Percentiles rank a stretch among this genome's conserved stretches.
Conservation (phyloP, 148 eudicot species). For the Nepenthes gracilis region DNA sequence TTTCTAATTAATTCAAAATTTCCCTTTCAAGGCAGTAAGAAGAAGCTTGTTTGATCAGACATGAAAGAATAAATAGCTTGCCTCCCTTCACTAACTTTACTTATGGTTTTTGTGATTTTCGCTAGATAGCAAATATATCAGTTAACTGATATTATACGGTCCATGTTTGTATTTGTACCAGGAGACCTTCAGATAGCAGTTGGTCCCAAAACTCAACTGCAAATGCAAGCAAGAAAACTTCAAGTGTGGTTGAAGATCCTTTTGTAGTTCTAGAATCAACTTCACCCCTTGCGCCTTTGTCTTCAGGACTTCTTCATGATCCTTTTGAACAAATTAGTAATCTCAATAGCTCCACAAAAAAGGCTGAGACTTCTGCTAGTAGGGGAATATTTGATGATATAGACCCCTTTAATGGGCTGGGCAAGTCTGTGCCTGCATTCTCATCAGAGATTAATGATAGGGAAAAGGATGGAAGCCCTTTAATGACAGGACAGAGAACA, state of each 20-base stretch:
- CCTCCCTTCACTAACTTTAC: too few relatives aligned
- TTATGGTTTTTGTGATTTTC: too few relatives aligned
- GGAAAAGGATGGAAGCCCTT: slow-evolving; percentile 42
- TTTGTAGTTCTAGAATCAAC: slow-evolving; percentile 52
- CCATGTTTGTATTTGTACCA: slow-evolving; percentile 20
- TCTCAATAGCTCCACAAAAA: slow-evolving; percentile 31
- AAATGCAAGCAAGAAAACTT: slow-evolving; percentile 22
- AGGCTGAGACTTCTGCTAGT: slow-evolving; percentile 28
- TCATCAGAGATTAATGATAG: slow-evolving; percentile 14
- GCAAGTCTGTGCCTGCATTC: slow-evolving; percentile 35
- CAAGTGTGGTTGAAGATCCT: slow-evolving; percentile 43
- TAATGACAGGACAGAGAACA: slow-evolving; percentile 24
- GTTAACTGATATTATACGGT: not conserved
- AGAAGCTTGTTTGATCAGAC: too few relatives aligned
- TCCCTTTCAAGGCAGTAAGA: not conserved
- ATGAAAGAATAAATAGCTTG: too few relatives aligned
- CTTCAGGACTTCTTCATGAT: slow-evolving; percentile 34
- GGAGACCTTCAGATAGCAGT: slow-evolving; percentile 38
- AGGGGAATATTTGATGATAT: slow-evolving; percentile 57
- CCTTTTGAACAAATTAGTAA: slow-evolving; percentile 60
- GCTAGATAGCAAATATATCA: slow-evolving; percentile 1
- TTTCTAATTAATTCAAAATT: not conserved
- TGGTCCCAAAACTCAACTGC: slow-evolving; percentile 13
- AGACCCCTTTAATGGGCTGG: slow-evolving; percentile 59
- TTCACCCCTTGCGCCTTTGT: slow-evolving; percentile 31